phyloP scores from a whole-genome alignment of 2,329 filamentous ascomycete genomes.

The Aspergillus sp. region DNA sequence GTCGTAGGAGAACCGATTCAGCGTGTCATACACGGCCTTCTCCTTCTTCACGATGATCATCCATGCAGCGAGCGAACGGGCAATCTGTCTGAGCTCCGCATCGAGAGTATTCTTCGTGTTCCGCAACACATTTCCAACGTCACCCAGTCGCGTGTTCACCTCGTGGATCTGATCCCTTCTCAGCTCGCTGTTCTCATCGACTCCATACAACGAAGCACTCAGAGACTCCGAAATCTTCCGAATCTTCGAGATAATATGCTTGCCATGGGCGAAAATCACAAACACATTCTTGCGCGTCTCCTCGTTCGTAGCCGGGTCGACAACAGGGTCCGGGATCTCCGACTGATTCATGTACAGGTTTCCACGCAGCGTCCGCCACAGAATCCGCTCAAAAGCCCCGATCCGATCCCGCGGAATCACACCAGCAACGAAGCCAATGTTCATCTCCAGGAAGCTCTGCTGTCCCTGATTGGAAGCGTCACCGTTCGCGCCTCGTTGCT shows the following conservation, averaged over 20 bases:
- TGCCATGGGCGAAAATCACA: conserved; percentile 97
- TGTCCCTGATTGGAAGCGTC: conserved; percentile 51
- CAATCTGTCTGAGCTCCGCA: conserved; percentile 87
- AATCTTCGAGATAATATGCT: conserved; percentile 97
- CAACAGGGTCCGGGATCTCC: conserved; percentile 86
- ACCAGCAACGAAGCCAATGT: conserved; percentile 96
- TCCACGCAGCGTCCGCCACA: conserved; percentile 93
- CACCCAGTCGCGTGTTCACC: conserved; percentile 85
- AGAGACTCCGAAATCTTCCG: conserved; percentile 97
- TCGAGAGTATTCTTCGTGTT: conserved; percentile 94
- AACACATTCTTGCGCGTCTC: conserved; percentile 95
- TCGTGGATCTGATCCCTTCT: conserved; percentile 94
- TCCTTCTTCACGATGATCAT: conserved; percentile 97
- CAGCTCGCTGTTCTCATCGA: conserved; percentile 94
- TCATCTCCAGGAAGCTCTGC: conserved; percentile 90
- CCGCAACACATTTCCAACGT: conserved; percentile 82
- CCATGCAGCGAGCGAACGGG: conserved; percentile 86
- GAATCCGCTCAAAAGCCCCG: conserved; percentile 89
- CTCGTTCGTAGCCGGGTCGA: conserved; percentile 89
- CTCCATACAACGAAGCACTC: conserved; percentile 88
- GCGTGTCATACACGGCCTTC: conserved; percentile 90
- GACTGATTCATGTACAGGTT: conserved; percentile 99
- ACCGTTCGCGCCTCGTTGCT: conserved; percentile 51
- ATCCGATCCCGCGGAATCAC: conserved; percentile 91
- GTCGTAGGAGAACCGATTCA: conserved; percentile 96